phyloP scores from a whole-genome alignment of 768 basidiomycete species.

The Russula ochroleuca region DNA sequence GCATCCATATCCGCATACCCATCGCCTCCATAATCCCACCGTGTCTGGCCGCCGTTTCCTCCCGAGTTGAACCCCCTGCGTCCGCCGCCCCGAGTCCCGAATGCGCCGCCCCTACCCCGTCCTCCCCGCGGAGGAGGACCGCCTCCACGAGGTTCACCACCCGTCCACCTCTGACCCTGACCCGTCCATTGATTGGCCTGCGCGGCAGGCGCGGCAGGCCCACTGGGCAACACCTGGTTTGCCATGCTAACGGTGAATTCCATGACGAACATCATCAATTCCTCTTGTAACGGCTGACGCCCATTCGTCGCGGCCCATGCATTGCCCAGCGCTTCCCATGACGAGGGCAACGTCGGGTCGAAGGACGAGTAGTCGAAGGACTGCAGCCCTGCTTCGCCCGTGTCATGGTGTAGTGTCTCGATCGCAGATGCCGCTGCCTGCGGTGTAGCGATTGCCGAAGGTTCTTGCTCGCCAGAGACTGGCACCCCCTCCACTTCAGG shows the following conservation, averaged over 20 bases:
- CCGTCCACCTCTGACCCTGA: conserved; percentile 17
- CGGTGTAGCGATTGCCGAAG: background rate
- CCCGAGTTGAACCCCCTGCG: conserved; percentile 41
- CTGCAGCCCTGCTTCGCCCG: conserved; percentile 45
- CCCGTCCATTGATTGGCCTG: conserved; percentile 16
- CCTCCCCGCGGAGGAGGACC: conserved; percentile 32
- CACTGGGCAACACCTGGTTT: background rate
- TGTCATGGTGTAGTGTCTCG: background rate
- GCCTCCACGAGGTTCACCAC: conserved; percentile 5
- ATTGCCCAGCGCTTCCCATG: conserved; percentile 78
- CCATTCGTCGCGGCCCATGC: conserved; percentile 73
- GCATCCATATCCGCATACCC: conserved; percentile 31
- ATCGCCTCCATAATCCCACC: conserved; percentile 38
- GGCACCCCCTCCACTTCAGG: background rate
- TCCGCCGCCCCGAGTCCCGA: conserved; percentile 34
- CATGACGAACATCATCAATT: conserved; percentile 73
- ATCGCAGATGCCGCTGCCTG: background rate
- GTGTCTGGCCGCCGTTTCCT: conserved; percentile 34
- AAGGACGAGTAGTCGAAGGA: conserved; percentile 67
- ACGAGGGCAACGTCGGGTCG: conserved; percentile 64
- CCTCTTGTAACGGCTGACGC: conserved; percentile 62
- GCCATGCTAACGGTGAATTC: conserved; percentile 32
- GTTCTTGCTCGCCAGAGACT: conserved; percentile 3
- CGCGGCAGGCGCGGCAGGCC: background rate
- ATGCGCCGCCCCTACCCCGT: conserved; percentile 41